Percentiles rank a stretch among this genome's conserved stretches.
Evolutionary conservation across 805 yeast species (phyloP).

Genomic region (Priceomyces fermenticarens): DNA sequence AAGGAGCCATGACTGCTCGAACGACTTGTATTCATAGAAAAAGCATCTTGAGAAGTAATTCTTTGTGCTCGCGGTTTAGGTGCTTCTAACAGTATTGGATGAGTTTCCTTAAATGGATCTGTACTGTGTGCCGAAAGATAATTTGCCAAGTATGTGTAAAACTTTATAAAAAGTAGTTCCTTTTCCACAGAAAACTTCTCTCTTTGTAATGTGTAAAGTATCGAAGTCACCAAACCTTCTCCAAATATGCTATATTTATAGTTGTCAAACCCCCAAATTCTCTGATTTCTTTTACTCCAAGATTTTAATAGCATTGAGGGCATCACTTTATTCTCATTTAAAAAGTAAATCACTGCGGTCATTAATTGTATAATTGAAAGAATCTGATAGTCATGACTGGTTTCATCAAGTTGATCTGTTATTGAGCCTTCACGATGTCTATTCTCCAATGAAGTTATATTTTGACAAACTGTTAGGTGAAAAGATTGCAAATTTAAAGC

Average conservation of each 20-base stretch:
- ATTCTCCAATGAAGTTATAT: constrained; percentile 7
- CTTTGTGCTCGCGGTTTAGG: no score
- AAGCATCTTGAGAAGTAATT: no score
- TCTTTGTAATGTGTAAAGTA: constrained; percentile 9
- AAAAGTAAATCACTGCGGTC: constrained; percentile 10
- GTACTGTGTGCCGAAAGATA: constrained; percentile 2
- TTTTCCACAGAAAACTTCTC: constrained; percentile 7
- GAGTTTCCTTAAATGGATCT: constrained; percentile 4
- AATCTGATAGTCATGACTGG: constrained; percentile 14
- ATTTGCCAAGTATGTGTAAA: constrained; percentile 6
- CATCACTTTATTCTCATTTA: constrained; percentile 12
- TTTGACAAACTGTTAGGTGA: constrained; percentile 9
- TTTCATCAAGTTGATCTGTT: constrained; percentile 6
- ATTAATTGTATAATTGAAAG: constrained; percentile 14
- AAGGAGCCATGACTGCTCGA: no score
- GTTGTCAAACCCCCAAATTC: constrained; percentile 15
- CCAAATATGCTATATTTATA: constrained; percentile 15
- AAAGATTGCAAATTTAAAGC: constrained; percentile 7
- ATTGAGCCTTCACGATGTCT: background rate
- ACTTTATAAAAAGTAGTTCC: constrained; percentile 9
- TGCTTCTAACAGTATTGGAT: no score
- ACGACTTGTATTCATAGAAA: no score
- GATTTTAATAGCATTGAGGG: constrained; percentile 9
- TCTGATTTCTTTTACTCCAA: constrained; percentile 12
- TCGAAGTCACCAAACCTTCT: constrained; percentile 12